Evolutionary conservation across 768 basidiomycete genomes (phyloP).

Genomic region (Clavaria fumosa): DNA sequence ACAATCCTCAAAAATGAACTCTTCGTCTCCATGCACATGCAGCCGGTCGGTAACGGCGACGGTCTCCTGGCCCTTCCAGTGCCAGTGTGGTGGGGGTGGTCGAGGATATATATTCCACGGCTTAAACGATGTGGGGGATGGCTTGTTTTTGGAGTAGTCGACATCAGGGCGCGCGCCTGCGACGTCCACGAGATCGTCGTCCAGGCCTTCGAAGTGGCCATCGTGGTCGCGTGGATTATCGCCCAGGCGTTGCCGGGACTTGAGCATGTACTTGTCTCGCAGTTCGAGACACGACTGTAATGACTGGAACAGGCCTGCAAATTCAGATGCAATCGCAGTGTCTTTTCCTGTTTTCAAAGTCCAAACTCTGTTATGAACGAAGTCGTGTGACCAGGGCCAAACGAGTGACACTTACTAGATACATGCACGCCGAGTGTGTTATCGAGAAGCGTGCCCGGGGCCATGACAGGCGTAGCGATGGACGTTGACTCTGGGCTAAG

Average conservation of each 20-base stretch:
- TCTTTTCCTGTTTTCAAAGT: constrained; percentile 2
- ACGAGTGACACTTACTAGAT: background rate
- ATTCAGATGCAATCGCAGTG: constrained; percentile 8
- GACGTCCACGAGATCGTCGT: constrained; percentile 45
- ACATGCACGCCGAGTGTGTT: background rate
- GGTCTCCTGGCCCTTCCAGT: constrained; percentile 47
- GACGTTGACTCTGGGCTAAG: background rate
- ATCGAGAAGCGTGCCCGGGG: background rate
- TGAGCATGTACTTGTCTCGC: constrained; percentile 88
- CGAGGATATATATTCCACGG: constrained; percentile 85
- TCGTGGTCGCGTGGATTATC: constrained; percentile 93
- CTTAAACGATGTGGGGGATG: constrained; percentile 22
- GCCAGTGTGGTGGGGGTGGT: constrained; percentile 95
- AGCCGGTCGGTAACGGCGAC: constrained; percentile 28
- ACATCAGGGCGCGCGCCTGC: constrained; percentile 54
- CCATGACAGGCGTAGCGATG: background rate
- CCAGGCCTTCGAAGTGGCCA: constrained; percentile 52
- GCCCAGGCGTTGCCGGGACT: constrained; percentile 81
- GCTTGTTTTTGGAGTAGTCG: constrained; percentile 17
- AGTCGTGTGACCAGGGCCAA: background rate
- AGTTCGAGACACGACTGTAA: constrained; percentile 78
- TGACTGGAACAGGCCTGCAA: constrained; percentile 40
- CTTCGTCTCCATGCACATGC: constrained; percentile 19
- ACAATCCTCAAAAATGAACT: constrained; percentile 59
- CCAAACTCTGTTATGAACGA: background rate